Conservation (phyloP, 1,284 basidiomycete genomes). For the Naganishia cerealis region DNA sequence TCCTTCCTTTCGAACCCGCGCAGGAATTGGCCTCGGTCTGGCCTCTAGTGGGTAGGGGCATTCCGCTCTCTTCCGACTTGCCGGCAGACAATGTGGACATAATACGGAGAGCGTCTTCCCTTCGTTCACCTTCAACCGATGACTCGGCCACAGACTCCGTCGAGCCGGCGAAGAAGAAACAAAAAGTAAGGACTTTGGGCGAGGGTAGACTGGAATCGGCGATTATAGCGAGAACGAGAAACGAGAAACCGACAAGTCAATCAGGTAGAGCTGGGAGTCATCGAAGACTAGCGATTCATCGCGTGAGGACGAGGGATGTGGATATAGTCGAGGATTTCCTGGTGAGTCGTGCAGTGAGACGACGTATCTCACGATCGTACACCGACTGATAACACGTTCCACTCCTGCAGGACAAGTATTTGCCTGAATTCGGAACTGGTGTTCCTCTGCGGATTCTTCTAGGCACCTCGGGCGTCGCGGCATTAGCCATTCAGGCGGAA, state of each 20-base stretch:
- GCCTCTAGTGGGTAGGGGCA: neutral
- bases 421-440: constrained; percentile 32
- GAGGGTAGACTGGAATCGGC: neutral
- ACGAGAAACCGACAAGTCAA: neutral
- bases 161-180: constrained; percentile 14
- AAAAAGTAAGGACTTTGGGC: neutral
- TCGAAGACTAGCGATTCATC: neutral
- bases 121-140: neutral
- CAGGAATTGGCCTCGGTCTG: too few species aligned
- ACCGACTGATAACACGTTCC: neutral
- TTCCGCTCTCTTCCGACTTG: neutral
- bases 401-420: constrained; percentile 9
- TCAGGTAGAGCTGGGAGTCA: neutral
- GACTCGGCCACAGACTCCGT: neutral
- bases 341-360: neutral
- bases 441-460: constrained; percentile 23
- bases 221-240: neutral
- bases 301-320: constrained; percentile 23
- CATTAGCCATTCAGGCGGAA: constrained; percentile 12
- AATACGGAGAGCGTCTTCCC: neutral
- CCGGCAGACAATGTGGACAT: neutral
- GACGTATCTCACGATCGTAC: neutral
- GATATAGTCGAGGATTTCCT: constrained; percentile 23
- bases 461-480: constrained; percentile 10
- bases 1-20: constrained; percentile 18